A percentile compares a stretch with the other conserved stretches of the same genome.
phyloP scores from a whole-genome alignment of 169 alveolate species.

The Perkinsus olseni region DNA sequence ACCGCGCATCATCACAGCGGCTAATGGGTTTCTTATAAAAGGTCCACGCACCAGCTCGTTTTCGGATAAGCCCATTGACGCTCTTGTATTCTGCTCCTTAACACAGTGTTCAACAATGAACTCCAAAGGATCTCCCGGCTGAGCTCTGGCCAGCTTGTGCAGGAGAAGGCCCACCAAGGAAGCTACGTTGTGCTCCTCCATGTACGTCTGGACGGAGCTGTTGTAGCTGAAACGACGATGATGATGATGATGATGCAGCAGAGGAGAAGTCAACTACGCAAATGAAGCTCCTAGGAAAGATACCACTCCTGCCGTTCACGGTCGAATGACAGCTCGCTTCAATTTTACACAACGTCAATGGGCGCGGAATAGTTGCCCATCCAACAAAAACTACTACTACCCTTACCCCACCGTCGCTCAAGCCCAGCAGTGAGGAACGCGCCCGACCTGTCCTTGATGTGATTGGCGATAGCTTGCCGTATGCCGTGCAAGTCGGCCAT shows the following conservation, averaged over 20 bases:
- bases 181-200: background rate
- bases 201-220: background rate
- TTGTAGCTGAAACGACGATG: background rate
- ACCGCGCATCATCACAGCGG: too few relatives aligned
- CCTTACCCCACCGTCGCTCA: too few relatives aligned
- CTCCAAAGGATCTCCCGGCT: background rate
- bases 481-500: background rate
- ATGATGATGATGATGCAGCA: too few relatives aligned
- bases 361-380: too few relatives aligned
- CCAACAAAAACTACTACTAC: too few relatives aligned
- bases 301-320: too few relatives aligned
- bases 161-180: background rate
- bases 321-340: too few relatives aligned
- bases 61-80: background rate
- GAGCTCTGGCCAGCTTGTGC: background rate
- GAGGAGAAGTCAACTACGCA: too few relatives aligned
- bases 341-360: too few relatives aligned
- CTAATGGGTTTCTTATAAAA: background rate
- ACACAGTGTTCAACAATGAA: background rate
- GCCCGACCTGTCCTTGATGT: background rate
- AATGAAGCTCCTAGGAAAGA: too few relatives aligned
- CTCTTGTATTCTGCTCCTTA: background rate
- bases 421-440: background rate
- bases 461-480: background rate
- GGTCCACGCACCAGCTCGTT: background rate